A percentile compares a stretch with the other conserved stretches of the same genome.
Conservation (phyloP, 306 rosid genomes). For the Rosa persica region DNA sequence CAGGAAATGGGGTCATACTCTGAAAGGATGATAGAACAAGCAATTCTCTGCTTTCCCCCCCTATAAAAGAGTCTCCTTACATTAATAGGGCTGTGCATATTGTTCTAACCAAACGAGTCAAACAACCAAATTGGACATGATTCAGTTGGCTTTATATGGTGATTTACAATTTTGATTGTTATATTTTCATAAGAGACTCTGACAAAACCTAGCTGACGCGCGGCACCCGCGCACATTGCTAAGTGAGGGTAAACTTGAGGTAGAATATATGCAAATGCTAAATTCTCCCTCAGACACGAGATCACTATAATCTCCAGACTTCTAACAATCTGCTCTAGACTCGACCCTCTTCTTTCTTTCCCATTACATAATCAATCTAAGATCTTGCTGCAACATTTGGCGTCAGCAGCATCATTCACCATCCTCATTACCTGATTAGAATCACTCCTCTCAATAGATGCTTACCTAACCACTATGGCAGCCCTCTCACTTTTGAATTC, state of each 20-base stretch:
- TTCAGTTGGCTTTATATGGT: not conserved
- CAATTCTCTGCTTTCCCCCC: not conserved
- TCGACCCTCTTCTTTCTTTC: not conserved
- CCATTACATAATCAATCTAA: not conserved
- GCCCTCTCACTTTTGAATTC: not conserved
- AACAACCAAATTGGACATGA: not conserved
- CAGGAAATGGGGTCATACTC: slow-evolving; percentile 15
- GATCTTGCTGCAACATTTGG: not conserved
- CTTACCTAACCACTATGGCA: not conserved
- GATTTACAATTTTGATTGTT: not conserved
- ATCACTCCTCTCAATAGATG: not conserved
- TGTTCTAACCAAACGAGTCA: not conserved
- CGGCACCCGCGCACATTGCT: not conserved
- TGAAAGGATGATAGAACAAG: not conserved
- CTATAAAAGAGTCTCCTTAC: not conserved
- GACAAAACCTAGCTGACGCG: not conserved
- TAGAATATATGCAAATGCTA: not conserved
- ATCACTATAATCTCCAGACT: not conserved
- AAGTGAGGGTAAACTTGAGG: not conserved
- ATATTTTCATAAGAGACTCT: not conserved
- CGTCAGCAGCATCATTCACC: not conserved
- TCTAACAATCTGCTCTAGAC: not conserved
- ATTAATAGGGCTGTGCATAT: not conserved
- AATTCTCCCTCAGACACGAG: not conserved
- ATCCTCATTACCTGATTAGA: not conserved